Evolutionary conservation across 768 basidiomycete species (phyloP), one percentile per base, ranked within the genome.

Genomic region (Hypholoma sublateritium): DNA sequence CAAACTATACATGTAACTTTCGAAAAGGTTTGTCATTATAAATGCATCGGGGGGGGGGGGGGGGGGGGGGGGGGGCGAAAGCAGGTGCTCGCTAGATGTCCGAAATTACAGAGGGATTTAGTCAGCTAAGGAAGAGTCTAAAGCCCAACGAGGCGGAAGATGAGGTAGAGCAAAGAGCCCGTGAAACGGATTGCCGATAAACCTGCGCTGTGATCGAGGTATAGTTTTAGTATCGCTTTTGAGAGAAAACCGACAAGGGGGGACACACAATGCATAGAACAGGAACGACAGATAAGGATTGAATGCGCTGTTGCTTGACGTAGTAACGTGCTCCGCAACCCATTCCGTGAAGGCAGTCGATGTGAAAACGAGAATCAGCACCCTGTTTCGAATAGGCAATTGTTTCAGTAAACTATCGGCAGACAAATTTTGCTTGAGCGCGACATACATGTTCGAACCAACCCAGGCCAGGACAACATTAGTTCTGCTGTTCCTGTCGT

Each of bases 251-350:
- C 43, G 24, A 50, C 34, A 47, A 52, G 48, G 45, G 39, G 46
- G 56, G 17, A 76, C 78, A 60, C 67, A 80, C 77, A 78, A 69
- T 53, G 76, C 77, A 62, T 70, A 85, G 80, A 95, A 95, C 53
- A 95, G 80, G 77, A 92, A 88, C 25, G 82, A 84, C 48, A 92
- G 80, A 71, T 95, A 95, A n/a, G 93, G 92, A 66, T 95, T 95
- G 77, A 95, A 94, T 21, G 79, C 78, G 13, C 82, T 75, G 55
- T 80, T 76, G 4, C 75, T 73, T 0, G 73, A 69, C n/a, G 67
- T 70, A 46, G 78, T 69, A 50, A 92, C 75, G 62, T 89, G 83
- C 28, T 73, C 54, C 22, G 80, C 72, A 32, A 91, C 85, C 88
- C 89, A 95, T 16, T 83, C 77, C 39, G 81, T 78, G 73, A 95